A percentile compares a stretch with the other conserved stretches of the same genome.
Conservation (phyloP, 331 rosid genomes). For the Ulmus americana region DNA sequence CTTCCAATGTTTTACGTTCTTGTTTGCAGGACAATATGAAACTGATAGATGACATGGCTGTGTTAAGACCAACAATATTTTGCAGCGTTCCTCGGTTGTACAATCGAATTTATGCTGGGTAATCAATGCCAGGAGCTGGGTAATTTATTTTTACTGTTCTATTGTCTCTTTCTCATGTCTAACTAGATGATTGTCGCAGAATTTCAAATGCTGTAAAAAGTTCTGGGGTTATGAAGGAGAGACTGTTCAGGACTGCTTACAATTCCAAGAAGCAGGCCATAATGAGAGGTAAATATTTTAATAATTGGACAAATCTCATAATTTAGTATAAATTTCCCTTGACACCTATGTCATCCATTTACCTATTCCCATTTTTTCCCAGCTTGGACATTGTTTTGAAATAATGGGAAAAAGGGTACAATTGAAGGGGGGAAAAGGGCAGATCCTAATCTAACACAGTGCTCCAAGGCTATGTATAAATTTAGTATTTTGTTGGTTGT, state of each 20-base stretch:
- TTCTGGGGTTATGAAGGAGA: conserved; percentile 6
- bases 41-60: conserved; percentile 11
- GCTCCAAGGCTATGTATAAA: background rate
- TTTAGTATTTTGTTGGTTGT: background rate
- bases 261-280: conserved; percentile 12
- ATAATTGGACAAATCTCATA: background rate
- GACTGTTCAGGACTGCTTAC: conserved; percentile 9
- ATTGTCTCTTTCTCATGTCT: background rate
- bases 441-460: background rate
- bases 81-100: conserved; percentile 15
- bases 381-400: background rate
- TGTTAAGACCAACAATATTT: conserved; percentile 3
- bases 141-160: background rate
- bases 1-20: background rate
- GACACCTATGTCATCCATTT: background rate
- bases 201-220: conserved; percentile 5
- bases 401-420: background rate
- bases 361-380: background rate
- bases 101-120: conserved; percentile 15
- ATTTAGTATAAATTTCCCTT: background rate
- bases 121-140: background rate
- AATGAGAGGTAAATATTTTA: conserved; percentile 5
- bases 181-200: background rate
- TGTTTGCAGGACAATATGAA: conserved; percentile 7
- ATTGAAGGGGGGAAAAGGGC: background rate